Conservation (phyloP, 768 basidiomycete species). For the Collybia sordida region DNA sequence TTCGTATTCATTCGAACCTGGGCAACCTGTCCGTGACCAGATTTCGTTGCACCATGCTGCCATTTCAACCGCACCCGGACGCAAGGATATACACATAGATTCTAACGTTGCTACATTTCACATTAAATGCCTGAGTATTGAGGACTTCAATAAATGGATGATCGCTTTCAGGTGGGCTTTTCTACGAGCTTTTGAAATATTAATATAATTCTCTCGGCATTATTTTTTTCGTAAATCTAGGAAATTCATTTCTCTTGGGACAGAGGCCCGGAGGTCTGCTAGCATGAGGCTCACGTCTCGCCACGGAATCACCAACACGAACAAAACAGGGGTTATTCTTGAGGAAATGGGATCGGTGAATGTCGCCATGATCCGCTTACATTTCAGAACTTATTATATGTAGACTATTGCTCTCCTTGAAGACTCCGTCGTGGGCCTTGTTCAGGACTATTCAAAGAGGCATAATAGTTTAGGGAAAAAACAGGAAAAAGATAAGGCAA, state of each 20-base stretch:
- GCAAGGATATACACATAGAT: constrained; percentile 82
- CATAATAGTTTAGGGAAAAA: constrained; percentile 41
- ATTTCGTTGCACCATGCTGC: constrained; percentile 67
- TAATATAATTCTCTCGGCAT: background rate
- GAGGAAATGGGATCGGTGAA: constrained; percentile 70
- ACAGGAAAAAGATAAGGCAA: constrained; percentile 50
- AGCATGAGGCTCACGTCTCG: constrained; percentile 40
- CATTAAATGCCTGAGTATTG: constrained; percentile 69
- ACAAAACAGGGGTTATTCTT: constrained; percentile 48
- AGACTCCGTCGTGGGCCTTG: constrained; percentile 43
- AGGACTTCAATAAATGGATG: constrained; percentile 79
- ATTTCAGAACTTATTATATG: background rate
- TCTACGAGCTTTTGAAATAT: constrained; percentile 10
- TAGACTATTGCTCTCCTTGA: constrained; percentile 66
- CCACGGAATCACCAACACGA: constrained; percentile 43
- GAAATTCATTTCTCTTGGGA: constrained; percentile 56
- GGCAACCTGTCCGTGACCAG: constrained; percentile 70
- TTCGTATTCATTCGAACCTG: constrained; percentile 73
- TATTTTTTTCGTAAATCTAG: constrained; percentile 32
- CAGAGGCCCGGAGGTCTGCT: constrained; percentile 43
- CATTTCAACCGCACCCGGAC: constrained; percentile 71
- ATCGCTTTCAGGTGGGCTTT: constrained; percentile 58
- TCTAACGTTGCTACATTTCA: constrained; percentile 77
- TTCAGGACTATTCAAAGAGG: constrained; percentile 43
- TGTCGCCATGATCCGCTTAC: constrained; percentile 9